Evolutionary conservation across 2,329 filamentous ascomycete genomes (phyloP), one percentile per base, ranked within the genome.

Genomic region (Cercospora canescens): DNA sequence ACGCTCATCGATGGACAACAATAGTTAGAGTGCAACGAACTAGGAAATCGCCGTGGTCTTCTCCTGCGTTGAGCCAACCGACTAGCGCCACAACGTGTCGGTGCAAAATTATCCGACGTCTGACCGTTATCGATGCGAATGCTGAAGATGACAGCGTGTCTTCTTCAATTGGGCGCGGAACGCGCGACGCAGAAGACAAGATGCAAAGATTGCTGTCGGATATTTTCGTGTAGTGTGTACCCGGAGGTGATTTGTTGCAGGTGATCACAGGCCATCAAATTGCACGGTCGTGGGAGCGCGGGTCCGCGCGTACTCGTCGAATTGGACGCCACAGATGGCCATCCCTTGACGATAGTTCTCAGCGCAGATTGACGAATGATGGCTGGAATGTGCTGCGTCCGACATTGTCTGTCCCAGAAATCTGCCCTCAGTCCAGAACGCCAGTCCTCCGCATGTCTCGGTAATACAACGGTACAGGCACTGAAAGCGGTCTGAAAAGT

Each of bases 101-200:
- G 32, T 56, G 3, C 52, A 14, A 21, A 16, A 35, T 18, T 34
- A 32, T 35, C 28, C 52, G 52, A 35, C 28, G 24, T 34, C 52
- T 56, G 52, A 34, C 52, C 28, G 28, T 56, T 35, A 14, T 34
- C 28, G n/a, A 56, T 35, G 32, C 52, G 52, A 35, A 34, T 18
- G 52, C 52, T 32, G 52, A 56, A 56, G 52, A 30, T 55, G 52
- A 55, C 52, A 55, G 52, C 52, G 52, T 55, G 52, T 55, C 52
- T 34, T 55, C 9, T 55, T 35, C 52, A n/a, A 16, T n/a, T 21
- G 28, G 16, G 52, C 14, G 26, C 28, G 11, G 28, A 35, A 14
- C 9, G 32, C 8, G 16, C 18, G 11, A 56, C 35, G 28, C 11
- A 35, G 45, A 50, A 50, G 45, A 50, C n/a, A 50, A 50, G 45